Conservation (phyloP, 805 yeast genomes). For the Metschnikowia continentalis region DNA sequence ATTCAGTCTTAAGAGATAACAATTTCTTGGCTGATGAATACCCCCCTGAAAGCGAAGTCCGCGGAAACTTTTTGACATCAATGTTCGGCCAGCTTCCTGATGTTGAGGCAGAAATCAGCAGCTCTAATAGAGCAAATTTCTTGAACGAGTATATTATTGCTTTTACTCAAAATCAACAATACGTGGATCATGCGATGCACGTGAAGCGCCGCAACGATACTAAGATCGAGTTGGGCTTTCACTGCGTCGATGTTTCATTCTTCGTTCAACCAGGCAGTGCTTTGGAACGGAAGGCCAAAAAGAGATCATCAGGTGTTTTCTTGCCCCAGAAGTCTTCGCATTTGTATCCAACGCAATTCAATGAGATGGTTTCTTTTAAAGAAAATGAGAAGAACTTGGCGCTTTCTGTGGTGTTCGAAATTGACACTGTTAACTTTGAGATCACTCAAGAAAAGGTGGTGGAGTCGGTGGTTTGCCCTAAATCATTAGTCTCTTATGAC, state of each 20-base stretch:
- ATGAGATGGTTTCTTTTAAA: constrained; percentile 56
- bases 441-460: constrained; percentile 75
- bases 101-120: constrained; percentile 35
- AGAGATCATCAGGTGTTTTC: constrained; percentile 84
- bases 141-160: constrained; percentile 60
- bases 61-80: constrained; percentile 11
- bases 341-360: constrained; percentile 64
- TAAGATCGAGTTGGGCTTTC: constrained; percentile 78
- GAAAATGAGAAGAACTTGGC: constrained; percentile 61
- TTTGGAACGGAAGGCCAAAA: constrained; percentile 84
- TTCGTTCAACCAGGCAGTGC: constrained; percentile 68
- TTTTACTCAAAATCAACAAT: constrained; percentile 51
- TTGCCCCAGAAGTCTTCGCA: constrained; percentile 72
- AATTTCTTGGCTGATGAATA: constrained; percentile 81
- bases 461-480: constrained; percentile 66
- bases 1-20: constrained; percentile 83
- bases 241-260: constrained; percentile 74
- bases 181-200: constrained; percentile 77
- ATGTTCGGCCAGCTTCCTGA: constrained; percentile 36
- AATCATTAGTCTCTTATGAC: constrained; percentile 49
- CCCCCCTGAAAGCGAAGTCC: constrained; percentile 38
- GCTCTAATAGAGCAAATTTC: constrained; percentile 47
- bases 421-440: constrained; percentile 68
- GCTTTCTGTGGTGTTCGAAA: constrained; percentile 72
- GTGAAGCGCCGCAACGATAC: constrained; percentile 59